Percentiles rank a stretch among this genome's conserved stretches.
phyloP scores from a whole-genome alignment of 108 stramenopile species.

The Craspedostauros australis region DNA sequence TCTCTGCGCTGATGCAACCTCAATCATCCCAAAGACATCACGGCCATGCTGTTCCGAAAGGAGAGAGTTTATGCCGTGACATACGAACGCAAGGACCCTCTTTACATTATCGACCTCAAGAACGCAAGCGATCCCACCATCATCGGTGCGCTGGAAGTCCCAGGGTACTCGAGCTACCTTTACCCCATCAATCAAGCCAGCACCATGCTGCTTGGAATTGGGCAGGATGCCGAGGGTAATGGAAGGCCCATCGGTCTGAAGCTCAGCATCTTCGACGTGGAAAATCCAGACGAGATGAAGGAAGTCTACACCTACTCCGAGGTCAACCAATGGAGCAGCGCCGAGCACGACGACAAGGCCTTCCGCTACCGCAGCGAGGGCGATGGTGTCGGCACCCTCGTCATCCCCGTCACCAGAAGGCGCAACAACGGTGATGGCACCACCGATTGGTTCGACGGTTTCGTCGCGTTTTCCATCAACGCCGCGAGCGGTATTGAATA shows the following conservation, averaged over 20 bases:
- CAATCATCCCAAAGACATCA: too few relatives aligned
- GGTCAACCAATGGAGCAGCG: not conserved
- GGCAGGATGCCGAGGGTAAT: conserved; percentile 37
- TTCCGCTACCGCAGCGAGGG: conserved; percentile 17
- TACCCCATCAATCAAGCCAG: conserved; percentile 38
- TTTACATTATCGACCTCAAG: conserved; percentile 37
- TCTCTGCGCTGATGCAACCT: too few relatives aligned
- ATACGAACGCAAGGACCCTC: conserved; percentile 45
- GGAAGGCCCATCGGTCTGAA: conserved; percentile 32
- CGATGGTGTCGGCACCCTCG: conserved; percentile 18
- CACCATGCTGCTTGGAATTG: conserved; percentile 34
- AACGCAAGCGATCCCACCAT: conserved; percentile 13
- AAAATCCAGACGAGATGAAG: not conserved
- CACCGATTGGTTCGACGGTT: conserved; percentile 36
- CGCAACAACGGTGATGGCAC: not conserved
- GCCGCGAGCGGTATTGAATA: too few relatives aligned
- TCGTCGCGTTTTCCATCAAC: conserved; percentile 38
- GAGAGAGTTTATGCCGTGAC: conserved; percentile 46
- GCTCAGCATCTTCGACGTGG: conserved; percentile 41
- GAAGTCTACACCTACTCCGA: not conserved
- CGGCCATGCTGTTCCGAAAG: conserved; percentile 46
- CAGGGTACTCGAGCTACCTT: conserved; percentile 51
- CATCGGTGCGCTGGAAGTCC: conserved; percentile 35
- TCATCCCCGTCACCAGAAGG: conserved; percentile 55
- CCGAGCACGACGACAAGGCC: conserved; percentile 6